Evolutionary conservation across 352 stramenopile genomes (phyloP).

Genomic region (Pythium phragmiticola): DNA sequence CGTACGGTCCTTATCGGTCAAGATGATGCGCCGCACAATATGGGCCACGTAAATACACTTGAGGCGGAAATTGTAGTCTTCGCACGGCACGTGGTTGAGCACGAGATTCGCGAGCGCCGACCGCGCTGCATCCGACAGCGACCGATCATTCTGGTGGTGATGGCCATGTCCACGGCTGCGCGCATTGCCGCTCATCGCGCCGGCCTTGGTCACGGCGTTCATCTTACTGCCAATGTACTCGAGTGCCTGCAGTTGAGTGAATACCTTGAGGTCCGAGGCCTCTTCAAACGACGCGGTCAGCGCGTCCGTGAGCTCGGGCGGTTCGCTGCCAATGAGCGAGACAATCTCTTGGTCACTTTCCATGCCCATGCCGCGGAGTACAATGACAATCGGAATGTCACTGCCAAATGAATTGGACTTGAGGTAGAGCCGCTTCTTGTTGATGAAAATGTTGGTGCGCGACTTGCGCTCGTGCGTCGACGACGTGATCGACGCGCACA

Average conservation of each 20-base stretch:
- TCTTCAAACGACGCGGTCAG: constrained; percentile 97
- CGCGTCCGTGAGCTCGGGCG: constrained; percentile 92
- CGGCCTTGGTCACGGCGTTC: constrained; percentile 67
- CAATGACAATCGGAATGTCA: constrained; percentile 97
- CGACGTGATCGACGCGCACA: constrained; percentile 95
- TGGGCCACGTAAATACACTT: constrained; percentile 98
- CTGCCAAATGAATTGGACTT: constrained; percentile 98
- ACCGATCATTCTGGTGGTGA: constrained; percentile 44
- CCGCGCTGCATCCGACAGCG: constrained; percentile 92
- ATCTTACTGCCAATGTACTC: constrained; percentile 98
- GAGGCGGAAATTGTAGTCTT: constrained; percentile 96
- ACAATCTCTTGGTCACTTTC: constrained; percentile 99
- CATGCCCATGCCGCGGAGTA: constrained; percentile 98
- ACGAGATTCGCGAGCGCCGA: constrained; percentile 98
- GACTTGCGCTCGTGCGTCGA: constrained; percentile 99
- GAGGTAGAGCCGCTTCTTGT: constrained; percentile 96
- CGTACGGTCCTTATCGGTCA: constrained; percentile 86
- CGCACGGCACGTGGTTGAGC: constrained; percentile 98
- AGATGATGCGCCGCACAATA: constrained; percentile 93
- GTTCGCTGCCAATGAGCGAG: constrained; percentile 93
- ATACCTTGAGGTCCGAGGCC: constrained; percentile 92
- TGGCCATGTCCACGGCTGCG: constrained; percentile 37
- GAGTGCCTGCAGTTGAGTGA: constrained; percentile 94
- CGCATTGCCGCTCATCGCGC: constrained; percentile 37
- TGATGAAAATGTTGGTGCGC: constrained; percentile 96